Conservation (phyloP, 495 filamentous ascomycete genomes). For the Lepidopterella palustris region DNA sequence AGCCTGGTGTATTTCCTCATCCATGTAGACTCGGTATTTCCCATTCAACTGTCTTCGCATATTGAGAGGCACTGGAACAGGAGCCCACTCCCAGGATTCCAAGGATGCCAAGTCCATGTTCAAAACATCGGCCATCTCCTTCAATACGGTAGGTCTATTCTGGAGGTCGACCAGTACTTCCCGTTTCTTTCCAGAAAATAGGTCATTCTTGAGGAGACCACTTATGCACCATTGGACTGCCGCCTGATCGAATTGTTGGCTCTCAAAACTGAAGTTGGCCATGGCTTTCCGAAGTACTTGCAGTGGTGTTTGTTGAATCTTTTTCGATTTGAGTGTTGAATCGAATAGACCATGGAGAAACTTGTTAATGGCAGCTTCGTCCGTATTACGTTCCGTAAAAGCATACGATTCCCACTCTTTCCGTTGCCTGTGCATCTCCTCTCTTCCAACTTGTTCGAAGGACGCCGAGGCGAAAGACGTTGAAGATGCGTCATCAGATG, state of each 20-base stretch:
- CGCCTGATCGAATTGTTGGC: neutral
- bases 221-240: constrained; percentile 10
- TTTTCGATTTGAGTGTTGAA: constrained; percentile 24
- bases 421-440: constrained; percentile 47
- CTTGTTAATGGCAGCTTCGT: constrained; percentile 20
- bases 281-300: constrained; percentile 23
- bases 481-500: constrained; percentile 5
- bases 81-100: constrained; percentile 26
- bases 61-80: constrained; percentile 22
- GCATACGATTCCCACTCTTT: constrained; percentile 52
- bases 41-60: constrained; percentile 29
- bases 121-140: constrained; percentile 30
- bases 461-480: constrained; percentile 3
- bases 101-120: constrained; percentile 31
- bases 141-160: constrained; percentile 17
- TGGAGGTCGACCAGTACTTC: constrained; percentile 24
- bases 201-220: constrained; percentile 25
- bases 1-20: constrained; percentile 32
- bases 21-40: constrained; percentile 28
- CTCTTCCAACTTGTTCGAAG: constrained; percentile 40
- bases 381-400: constrained; percentile 42
- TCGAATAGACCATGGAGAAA: constrained; percentile 33
- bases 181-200: constrained; percentile 26
- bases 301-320: constrained; percentile 23
- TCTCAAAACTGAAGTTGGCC: constrained; percentile 8